phyloP scores from a whole-genome alignment of 2,329 filamentous ascomycete genomes.

The Ceratocystis ficicola region DNA sequence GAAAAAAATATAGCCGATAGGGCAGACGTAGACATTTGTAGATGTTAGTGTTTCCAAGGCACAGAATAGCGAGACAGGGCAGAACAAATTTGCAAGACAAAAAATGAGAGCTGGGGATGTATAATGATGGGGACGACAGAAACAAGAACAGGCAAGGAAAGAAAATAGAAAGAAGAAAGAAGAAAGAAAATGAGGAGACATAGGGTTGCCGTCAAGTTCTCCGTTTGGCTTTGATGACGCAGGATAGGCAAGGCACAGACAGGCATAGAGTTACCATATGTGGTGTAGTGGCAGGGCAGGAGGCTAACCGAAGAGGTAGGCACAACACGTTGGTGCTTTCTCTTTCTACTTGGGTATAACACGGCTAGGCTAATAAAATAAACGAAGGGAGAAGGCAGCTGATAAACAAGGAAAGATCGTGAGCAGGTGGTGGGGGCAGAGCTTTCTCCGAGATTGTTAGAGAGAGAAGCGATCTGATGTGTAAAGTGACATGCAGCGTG shows the following conservation, averaged over 20 bases:
- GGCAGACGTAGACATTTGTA: background rate
- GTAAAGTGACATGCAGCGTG: no score
- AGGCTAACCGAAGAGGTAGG: background rate
- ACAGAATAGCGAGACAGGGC: background rate
- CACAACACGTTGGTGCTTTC: background rate
- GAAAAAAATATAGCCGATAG: background rate
- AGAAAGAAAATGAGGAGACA: background rate
- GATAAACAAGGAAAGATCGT: no score
- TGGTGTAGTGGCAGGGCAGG: background rate
- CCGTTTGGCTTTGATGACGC: background rate
- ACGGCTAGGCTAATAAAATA: no score
- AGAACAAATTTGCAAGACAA: background rate
- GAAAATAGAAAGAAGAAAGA: background rate
- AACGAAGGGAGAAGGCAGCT: no score
- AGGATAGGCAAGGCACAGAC: background rate
- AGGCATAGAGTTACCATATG: background rate
- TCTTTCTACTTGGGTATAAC: background rate
- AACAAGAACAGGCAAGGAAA: background rate
- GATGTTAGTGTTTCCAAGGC: background rate
- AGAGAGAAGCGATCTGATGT: no score
- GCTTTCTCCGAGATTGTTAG: no score
- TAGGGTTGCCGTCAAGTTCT: background rate
- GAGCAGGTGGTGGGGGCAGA: no score
- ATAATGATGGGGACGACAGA: background rate
- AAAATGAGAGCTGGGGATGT: background rate